Percentiles rank a stretch among this genome's conserved stretches.
phyloP scores from a whole-genome alignment of 2,329 filamentous ascomycete genomes.

The Kalmusia sp. region DNA sequence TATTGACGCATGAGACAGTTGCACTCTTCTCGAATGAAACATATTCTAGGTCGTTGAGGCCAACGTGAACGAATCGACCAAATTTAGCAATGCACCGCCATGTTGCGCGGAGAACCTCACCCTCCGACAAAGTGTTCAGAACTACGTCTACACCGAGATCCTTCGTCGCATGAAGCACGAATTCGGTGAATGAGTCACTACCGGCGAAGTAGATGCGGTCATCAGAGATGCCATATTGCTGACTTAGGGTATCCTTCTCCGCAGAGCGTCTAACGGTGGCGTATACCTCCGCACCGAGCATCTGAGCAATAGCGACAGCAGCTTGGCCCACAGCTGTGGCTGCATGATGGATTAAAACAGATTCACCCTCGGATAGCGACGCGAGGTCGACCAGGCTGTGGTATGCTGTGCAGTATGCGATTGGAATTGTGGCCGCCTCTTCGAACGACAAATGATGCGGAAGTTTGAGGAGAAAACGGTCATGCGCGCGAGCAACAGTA shows the following conservation, averaged over 20 bases:
- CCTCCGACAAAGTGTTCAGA: slow-evolving; percentile 34
- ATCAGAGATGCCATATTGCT: slow-evolving; percentile 26
- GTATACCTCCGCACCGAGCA: slow-evolving; percentile 28
- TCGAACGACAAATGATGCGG: slow-evolving; percentile 31
- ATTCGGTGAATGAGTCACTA: slow-evolving; percentile 30
- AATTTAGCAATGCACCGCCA: slow-evolving; percentile 54
- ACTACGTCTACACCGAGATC: slow-evolving; percentile 45
- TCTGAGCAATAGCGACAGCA: slow-evolving; percentile 31
- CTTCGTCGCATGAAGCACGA: slow-evolving; percentile 31
- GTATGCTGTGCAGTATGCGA: slow-evolving; percentile 30
- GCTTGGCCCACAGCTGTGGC: slow-evolving; percentile 39
- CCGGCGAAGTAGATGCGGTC: slow-evolving; percentile 40
- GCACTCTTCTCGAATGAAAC: slow-evolving; percentile 20
- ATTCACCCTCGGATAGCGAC: slow-evolving; percentile 39
- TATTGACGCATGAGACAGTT: slow-evolving; percentile 20
- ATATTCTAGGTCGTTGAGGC: slow-evolving; percentile 1
- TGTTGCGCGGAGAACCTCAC: slow-evolving; percentile 37
- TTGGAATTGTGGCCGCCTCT: slow-evolving; percentile 26
- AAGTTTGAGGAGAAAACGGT: slow-evolving; percentile 26
- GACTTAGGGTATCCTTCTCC: slow-evolving; percentile 28
- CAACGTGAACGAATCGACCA: slow-evolving; percentile 24
- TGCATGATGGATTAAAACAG: slow-evolving; percentile 38
- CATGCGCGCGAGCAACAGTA: slow-evolving; percentile 24
- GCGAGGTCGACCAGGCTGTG: slow-evolving; percentile 40
- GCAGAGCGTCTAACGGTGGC: slow-evolving; percentile 31